Evolutionary conservation across 2,329 filamentous ascomycete species (phyloP).

Genomic region (Talaromyces sp.): DNA sequence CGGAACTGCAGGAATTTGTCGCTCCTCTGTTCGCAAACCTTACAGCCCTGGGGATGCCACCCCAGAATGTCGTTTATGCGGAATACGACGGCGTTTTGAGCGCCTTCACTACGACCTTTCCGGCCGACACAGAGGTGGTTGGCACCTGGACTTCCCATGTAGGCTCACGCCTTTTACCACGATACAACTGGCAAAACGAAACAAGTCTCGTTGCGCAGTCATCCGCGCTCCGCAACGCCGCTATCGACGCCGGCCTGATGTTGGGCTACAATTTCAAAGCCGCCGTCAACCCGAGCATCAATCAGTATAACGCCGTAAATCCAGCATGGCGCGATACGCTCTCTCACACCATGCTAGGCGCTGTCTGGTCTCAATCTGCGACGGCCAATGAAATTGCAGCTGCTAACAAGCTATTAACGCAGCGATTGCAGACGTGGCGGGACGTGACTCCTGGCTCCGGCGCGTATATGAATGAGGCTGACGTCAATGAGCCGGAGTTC

Average conservation of each 20-base stretch:
- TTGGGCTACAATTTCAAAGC: slow-evolving; percentile 9
- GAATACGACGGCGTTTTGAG: slow-evolving; percentile 8
- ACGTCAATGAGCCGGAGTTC: slow-evolving; percentile 42
- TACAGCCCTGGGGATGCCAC: slow-evolving; percentile 1
- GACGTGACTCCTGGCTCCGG: slow-evolving; percentile 24
- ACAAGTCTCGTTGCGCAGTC: slow-evolving; percentile 5
- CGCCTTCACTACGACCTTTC: slow-evolving; percentile 4
- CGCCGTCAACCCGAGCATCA: not conserved
- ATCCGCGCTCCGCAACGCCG: not conserved
- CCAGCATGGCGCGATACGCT: slow-evolving; percentile 39
- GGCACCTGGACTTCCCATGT: not conserved
- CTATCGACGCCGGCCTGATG: not conserved
- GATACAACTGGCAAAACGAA: not conserved
- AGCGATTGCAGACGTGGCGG: slow-evolving; percentile 19
- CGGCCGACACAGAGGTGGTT: not conserved
- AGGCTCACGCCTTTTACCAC: slow-evolving; percentile 3
- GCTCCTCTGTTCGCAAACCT: slow-evolving; percentile 8
- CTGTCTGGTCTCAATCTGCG: slow-evolving; percentile 38
- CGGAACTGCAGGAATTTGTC: slow-evolving; percentile 1
- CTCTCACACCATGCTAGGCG: slow-evolving; percentile 36
- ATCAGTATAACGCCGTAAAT: slow-evolving; percentile 38
- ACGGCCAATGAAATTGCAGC: slow-evolving; percentile 36
- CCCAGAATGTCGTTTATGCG: slow-evolving; percentile 5
- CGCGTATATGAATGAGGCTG: slow-evolving; percentile 44
- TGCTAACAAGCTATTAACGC: slow-evolving; percentile 37